Evolutionary conservation across 2,329 filamentous ascomycete species (phyloP).

Genomic region (Aspergillus cejpii): DNA sequence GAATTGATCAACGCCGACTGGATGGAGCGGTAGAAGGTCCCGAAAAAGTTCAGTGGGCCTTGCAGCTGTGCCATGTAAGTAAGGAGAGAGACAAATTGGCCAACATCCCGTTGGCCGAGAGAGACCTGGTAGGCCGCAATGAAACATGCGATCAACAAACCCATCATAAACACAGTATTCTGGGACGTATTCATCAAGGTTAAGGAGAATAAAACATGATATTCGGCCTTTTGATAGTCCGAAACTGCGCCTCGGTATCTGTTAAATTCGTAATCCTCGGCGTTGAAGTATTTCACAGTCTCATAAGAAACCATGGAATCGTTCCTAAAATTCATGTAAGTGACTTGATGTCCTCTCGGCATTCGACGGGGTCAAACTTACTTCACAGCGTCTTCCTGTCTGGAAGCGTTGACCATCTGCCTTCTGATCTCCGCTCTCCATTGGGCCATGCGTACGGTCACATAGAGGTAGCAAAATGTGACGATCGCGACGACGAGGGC

Average conservation of each 20-base stretch:
- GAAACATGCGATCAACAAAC: slow-evolving; percentile 64
- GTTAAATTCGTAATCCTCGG: slow-evolving; percentile 69
- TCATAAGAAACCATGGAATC: slow-evolving; percentile 99
- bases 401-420: slow-evolving; percentile 88
- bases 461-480: slow-evolving; percentile 92
- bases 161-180: slow-evolving; percentile 71
- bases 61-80: slow-evolving; percentile 76
- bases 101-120: slow-evolving; percentile 57
- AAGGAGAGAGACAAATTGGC: slow-evolving; percentile 65
- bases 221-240: slow-evolving; percentile 67
- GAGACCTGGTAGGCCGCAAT: slow-evolving; percentile 72
- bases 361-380: slow-evolving; percentile 32
- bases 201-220: slow-evolving; percentile 67
- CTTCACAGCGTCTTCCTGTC: slow-evolving; percentile 95
- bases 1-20: slow-evolving; percentile 97
- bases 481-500: slow-evolving; percentile 83
- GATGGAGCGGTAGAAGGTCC: slow-evolving; percentile 91
- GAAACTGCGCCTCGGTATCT: slow-evolving; percentile 65
- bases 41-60: slow-evolving; percentile 77
- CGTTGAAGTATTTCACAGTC: slow-evolving; percentile 86
- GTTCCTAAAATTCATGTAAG: slow-evolving; percentile 49
- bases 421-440: slow-evolving; percentile 85
- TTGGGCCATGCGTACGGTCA: slow-evolving; percentile 92
- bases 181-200: slow-evolving; percentile 76
- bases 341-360: background rate